Evolutionary conservation across 495 filamentous ascomycete genomes (phyloP).

Genomic region (Lophiostoma macrostomum): DNA sequence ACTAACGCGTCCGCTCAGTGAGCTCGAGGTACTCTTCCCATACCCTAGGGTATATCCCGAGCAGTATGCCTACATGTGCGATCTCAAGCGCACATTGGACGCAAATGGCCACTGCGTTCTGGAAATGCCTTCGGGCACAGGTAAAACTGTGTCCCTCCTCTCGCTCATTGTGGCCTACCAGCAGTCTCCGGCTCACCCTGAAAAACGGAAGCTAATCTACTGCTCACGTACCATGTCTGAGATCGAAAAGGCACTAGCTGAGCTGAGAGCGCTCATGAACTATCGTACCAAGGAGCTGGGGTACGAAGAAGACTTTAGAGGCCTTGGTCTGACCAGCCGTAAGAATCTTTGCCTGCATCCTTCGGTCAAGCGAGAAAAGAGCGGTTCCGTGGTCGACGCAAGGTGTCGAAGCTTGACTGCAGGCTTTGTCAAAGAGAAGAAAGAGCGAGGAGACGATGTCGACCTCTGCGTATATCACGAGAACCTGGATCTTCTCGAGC

Average conservation of each 20-base stretch:
- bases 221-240: slow-evolving; percentile 97
- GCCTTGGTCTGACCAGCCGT: slow-evolving; percentile 86
- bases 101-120: slow-evolving; percentile 93
- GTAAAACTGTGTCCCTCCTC: slow-evolving; percentile 93
- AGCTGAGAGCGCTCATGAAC: slow-evolving; percentile 91
- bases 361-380: slow-evolving; percentile 92
- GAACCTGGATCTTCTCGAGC: slow-evolving; percentile 90
- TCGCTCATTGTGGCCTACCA: slow-evolving; percentile 97
- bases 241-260: slow-evolving; percentile 92
- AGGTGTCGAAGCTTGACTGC: slow-evolving; percentile 93
- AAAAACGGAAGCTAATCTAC: slow-evolving; percentile 94
- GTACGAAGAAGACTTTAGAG: slow-evolving; percentile 85
- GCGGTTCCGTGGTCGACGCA: slow-evolving; percentile 88
- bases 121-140: slow-evolving; percentile 99
- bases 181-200: slow-evolving; percentile 80
- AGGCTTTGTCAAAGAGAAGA: slow-evolving; percentile 96
- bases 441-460: slow-evolving; percentile 87
- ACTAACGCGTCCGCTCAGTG: too few species aligned
- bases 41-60: slow-evolving; percentile 98
- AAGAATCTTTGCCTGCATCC: slow-evolving; percentile 98
- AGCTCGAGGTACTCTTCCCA: slow-evolving; percentile 91
- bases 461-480: slow-evolving; percentile 95
- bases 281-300: slow-evolving; percentile 85
- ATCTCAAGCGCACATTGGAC: slow-evolving; percentile 95
- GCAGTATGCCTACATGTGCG: slow-evolving; percentile 99